Evolutionary conservation across 345 rosid species (phyloP), one percentile per base, ranked within the genome.

Genomic region (Pistacia integerrima): DNA sequence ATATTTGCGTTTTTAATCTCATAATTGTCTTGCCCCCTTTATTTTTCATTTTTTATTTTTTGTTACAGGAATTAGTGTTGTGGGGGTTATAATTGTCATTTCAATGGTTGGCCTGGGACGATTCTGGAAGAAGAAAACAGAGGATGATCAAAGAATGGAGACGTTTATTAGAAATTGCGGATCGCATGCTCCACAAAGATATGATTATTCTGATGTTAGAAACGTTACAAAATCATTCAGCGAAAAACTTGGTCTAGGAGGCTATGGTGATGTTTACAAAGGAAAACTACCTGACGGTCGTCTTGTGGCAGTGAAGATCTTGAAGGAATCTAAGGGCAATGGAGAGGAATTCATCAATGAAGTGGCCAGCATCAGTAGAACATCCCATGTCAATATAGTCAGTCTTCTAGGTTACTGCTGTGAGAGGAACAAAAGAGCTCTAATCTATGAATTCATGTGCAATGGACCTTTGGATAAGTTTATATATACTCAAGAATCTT

Each of bases 271-370:
- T n/a, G 86, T 85, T 9, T 83, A 78, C 74, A 74, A 59, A 70
- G 88, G 84, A 30, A 64, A 70, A 4, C 36, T 83, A 52, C 25
- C 22, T 0, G 77, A 83, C 4, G 85, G 82, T 51, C 76, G 59
- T 4, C 46, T 30, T 38, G 82, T 81, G 8, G 86, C 83, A 0
- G 83, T 83, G 44, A 85, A 83, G 46, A 17, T 85, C 11, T 36
- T 82, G 13, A 75, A 5, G 3, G 33, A 64, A 2, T 74, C 78
- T 2, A 66, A 67, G 12, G 59, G 67, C 7, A 56, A 82, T 33
- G 83, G 85, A 0, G 86, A 85, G 70, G 88, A 83, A 5, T 88
- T 88, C 59, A 76, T 83, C 17, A 87, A 86, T 62, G 88, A 88
- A 84, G 90, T 85, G 30, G 85, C 79, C 0, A 83, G 85, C 79